Conservation (phyloP, 1,284 basidiomycete species). For the Malassezia dermatis region DNA sequence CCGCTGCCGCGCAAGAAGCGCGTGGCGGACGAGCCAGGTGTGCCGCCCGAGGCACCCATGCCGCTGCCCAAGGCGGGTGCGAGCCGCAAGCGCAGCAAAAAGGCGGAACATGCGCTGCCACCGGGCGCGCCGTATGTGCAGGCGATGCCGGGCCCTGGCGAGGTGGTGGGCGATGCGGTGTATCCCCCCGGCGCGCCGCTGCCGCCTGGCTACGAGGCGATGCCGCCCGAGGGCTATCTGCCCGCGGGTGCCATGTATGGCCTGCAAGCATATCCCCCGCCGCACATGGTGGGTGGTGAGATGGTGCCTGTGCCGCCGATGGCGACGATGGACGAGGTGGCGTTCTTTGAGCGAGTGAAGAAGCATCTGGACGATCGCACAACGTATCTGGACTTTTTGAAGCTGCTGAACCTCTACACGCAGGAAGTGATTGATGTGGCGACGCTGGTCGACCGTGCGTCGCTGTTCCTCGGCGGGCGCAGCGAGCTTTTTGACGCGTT, state of each 20-base stretch:
- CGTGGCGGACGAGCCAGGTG: constrained; percentile 19
- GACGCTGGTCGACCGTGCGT: constrained; percentile 75
- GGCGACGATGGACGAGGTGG: constrained; percentile 68
- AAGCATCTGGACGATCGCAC: constrained; percentile 71
- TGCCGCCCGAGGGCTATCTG: constrained; percentile 34
- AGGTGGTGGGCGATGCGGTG: constrained; percentile 13
- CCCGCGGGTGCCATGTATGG: constrained; percentile 16
- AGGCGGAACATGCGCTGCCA: constrained; percentile 17
- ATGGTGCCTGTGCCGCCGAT: constrained; percentile 12
- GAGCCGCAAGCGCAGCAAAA: constrained; percentile 34
- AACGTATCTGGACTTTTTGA: constrained; percentile 90
- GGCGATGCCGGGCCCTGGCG: constrained; percentile 13
- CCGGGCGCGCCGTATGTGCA: constrained; percentile 17
- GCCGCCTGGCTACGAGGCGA: constrained; percentile 18
- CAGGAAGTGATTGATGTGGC: constrained; percentile 80
- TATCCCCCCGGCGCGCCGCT: constrained; percentile 10
- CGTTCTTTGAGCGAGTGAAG: constrained; percentile 89
- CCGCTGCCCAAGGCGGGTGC: constrained; percentile 9
- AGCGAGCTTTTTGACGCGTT: constrained; percentile 75
- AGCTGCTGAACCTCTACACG: constrained; percentile 85
- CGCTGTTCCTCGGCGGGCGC: constrained; percentile 65
- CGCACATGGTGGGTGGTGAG: constrained; percentile 16
- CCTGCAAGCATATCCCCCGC: constrained; percentile 17
- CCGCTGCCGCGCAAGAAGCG: constrained; percentile 42
- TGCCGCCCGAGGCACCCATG: constrained; percentile 1